Evolutionary conservation across 257 asterid species (phyloP).

Genomic region (Buddleja alternifolia): DNA sequence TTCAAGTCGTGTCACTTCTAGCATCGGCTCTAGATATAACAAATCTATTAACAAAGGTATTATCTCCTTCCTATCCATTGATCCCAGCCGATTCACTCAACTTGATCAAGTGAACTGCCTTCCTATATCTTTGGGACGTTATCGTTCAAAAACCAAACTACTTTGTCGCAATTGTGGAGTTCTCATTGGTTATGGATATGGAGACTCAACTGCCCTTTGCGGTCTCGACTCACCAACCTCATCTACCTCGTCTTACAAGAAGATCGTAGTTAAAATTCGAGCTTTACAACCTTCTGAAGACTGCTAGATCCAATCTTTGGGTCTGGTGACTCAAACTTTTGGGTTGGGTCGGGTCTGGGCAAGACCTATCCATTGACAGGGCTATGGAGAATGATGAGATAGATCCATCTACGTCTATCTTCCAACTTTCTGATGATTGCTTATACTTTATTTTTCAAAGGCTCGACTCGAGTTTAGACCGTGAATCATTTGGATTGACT

Average conservation of each 20-base stretch:
- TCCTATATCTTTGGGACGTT: conserved; percentile 61
- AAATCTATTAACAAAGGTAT: conserved; percentile 68
- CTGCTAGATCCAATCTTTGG: too few relatives aligned
- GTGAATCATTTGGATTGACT: conserved; percentile 73
- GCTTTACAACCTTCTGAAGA: conserved; percentile 65
- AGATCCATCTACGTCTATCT: conserved; percentile 32
- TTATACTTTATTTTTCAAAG: conserved; percentile 50
- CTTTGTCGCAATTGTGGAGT: conserved; percentile 80
- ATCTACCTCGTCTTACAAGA: conserved; percentile 59
- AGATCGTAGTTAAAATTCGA: conserved; percentile 60
- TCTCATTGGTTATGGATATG: conserved; percentile 67
- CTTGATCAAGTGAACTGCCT: conserved; percentile 70
- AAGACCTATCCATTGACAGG: too few relatives aligned
- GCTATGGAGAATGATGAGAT: conserved; percentile 37
- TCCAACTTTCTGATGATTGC: conserved; percentile 67
- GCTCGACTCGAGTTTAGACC: conserved; percentile 54
- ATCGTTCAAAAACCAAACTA: conserved; percentile 66
- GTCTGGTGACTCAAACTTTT: too few relatives aligned
- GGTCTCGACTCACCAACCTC: conserved; percentile 71
- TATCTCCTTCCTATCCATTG: conserved; percentile 60
- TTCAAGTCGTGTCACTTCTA: conserved; percentile 59
- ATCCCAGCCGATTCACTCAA: conserved; percentile 83
- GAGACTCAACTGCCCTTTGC: conserved; percentile 62
- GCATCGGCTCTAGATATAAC: conserved; percentile 56
- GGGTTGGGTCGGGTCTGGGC: too few relatives aligned